Percentiles rank a stretch among this genome's conserved stretches.
phyloP scores from a whole-genome alignment of 2,329 filamentous ascomycete species.

The Penicillium sp. region DNA sequence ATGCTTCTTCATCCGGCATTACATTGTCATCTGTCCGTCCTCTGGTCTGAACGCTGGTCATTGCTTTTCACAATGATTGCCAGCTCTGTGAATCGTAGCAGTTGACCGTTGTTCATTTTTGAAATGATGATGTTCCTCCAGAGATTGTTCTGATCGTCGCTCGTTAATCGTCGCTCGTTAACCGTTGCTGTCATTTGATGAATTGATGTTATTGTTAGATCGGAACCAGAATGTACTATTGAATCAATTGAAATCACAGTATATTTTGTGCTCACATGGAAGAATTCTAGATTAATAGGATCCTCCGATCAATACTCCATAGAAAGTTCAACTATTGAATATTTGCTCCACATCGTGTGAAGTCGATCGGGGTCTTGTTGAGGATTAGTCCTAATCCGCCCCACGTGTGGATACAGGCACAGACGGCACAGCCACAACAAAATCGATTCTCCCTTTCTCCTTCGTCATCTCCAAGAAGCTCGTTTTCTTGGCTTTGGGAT shows the following conservation, averaged over 20 bases:
- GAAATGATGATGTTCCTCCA: not conserved
- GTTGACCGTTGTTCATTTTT: too few species aligned
- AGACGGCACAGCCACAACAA: slow-evolving; percentile 2
- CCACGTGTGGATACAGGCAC: not conserved
- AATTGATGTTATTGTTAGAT: not conserved
- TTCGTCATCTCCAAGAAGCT: not conserved
- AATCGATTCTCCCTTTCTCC: not conserved
- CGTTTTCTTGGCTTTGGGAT: not conserved
- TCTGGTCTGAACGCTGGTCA: not conserved
- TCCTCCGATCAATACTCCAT: not conserved
- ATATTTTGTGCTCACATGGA: not conserved
- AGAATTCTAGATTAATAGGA: too few species aligned
- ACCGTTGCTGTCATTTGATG: too few species aligned
- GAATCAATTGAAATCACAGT: not conserved
- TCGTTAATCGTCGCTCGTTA: not conserved
- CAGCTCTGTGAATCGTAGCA: not conserved
- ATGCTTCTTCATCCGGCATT: not conserved
- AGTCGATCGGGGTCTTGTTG: not conserved
- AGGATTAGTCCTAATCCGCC: not conserved
- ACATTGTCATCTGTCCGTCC: not conserved
- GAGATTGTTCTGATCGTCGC: not conserved
- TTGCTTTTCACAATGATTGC: not conserved
- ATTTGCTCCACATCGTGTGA: not conserved
- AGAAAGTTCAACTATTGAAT: not conserved
- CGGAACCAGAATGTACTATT: not conserved